phyloP scores from a whole-genome alignment of 352 stramenopile genomes.

The Phytophthora ramorum region DNA sequence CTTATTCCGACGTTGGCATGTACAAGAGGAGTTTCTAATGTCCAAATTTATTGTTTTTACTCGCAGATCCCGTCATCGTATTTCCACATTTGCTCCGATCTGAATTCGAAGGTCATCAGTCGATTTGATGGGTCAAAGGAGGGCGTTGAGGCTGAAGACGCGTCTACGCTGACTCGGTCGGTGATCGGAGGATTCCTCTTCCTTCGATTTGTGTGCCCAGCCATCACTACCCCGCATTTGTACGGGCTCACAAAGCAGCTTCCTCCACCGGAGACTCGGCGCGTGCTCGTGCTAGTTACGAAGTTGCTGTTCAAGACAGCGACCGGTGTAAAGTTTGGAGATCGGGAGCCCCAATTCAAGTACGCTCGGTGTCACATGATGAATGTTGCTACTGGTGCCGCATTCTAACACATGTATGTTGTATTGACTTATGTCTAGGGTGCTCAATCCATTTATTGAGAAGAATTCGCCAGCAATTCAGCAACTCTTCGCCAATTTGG shows the following conservation, averaged over 20 bases:
- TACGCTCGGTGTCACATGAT: constrained; percentile 30
- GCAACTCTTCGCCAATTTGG: constrained; percentile 78
- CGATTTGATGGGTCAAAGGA: constrained; percentile 73
- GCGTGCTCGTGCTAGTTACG: constrained; percentile 86
- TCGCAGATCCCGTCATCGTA: constrained; percentile 74
- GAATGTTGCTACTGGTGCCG: not conserved
- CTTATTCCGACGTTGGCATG: not conserved
- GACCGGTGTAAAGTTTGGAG: constrained; percentile 86
- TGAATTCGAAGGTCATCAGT: constrained; percentile 76
- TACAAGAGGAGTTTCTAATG: not conserved
- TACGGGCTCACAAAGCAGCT: constrained; percentile 84
- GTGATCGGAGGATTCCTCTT: constrained; percentile 91
- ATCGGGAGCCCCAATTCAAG: constrained; percentile 84
- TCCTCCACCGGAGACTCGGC: constrained; percentile 69
- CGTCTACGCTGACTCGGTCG: constrained; percentile 64
- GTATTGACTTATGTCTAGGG: constrained; percentile 39
- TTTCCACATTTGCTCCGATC: constrained; percentile 79
- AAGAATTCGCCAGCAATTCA: constrained; percentile 81
- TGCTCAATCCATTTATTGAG: constrained; percentile 90
- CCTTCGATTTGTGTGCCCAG: constrained; percentile 88
- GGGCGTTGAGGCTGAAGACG: constrained; percentile 63
- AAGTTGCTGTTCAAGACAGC: constrained; percentile 92
- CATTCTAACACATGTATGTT: constrained; percentile 2
- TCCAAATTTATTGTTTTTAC: not conserved
- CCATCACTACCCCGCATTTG: constrained; percentile 87